phyloP scores from a whole-genome alignment of 2,329 filamentous ascomycete species.

The Triangularia verruculosa region DNA sequence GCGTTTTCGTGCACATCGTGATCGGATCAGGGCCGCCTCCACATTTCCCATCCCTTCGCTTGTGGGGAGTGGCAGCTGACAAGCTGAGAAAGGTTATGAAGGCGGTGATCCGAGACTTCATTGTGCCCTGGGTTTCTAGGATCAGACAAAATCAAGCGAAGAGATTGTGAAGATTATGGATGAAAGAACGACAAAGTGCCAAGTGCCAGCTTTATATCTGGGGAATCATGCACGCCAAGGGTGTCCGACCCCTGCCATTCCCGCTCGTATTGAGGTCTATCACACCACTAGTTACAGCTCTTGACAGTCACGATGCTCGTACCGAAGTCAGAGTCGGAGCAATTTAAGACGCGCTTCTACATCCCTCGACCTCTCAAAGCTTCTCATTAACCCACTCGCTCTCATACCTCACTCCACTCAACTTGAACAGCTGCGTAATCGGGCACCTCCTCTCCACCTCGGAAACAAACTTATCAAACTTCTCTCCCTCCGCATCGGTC shows the following conservation, averaged over 20 bases:
- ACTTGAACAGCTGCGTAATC: constrained; percentile 31
- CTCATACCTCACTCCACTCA: constrained; percentile 28
- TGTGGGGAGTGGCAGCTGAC: neutral
- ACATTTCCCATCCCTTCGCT: too few species aligned
- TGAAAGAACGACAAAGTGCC: neutral
- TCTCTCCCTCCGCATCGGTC: constrained; percentile 26
- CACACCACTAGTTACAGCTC: neutral
- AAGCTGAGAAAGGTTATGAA: neutral
- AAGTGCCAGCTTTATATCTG: neutral
- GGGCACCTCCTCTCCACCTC: constrained; percentile 32
- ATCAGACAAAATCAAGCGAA: too few species aligned
- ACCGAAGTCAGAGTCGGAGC: too few species aligned
- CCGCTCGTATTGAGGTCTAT: neutral
- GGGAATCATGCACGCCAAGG: neutral
- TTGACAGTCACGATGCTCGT: too few species aligned
- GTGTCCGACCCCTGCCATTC: neutral
- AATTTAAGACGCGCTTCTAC: too few species aligned
- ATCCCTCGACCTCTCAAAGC: neutral
- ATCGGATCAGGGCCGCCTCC: neutral
- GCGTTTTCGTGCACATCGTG: constrained; percentile 1
- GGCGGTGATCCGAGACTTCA: neutral
- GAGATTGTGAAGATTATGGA: neutral
- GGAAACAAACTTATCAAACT: constrained; percentile 25
- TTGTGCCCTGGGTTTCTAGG: neutral
- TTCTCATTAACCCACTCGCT: constrained; percentile 31